These are phyloP conservation scores for Diutina neorugosa DNA, from an alignment of 1,139 yeast genomes.

Conservation along the genomic window DNA sequence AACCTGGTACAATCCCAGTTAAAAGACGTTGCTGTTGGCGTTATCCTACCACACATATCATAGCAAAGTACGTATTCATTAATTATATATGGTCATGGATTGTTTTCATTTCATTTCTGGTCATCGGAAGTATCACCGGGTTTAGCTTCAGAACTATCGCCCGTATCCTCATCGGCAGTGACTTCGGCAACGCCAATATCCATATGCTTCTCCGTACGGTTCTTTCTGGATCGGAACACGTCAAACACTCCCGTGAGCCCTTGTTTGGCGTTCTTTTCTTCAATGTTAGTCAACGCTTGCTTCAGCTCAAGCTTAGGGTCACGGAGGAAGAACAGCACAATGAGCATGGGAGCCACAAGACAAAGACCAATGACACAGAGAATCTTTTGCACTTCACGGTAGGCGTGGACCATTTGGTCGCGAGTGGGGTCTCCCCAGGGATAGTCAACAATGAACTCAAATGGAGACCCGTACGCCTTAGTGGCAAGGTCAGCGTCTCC, in stretches of 20 bases:
- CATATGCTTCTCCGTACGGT: background rate
- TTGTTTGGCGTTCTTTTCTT: background rate
- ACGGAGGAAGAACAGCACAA: background rate
- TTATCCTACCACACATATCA: too few relatives aligned
- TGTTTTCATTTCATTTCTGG: background rate
- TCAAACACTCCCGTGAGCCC: background rate
- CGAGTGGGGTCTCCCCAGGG: slow-evolving; percentile 25
- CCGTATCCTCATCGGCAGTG: background rate
- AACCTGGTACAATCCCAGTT: background rate
- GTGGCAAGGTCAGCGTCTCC: slow-evolving; percentile 11
- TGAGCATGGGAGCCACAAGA: background rate
- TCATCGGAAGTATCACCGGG: background rate
- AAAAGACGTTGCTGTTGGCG: too few relatives aligned
- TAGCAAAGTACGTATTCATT: background rate
- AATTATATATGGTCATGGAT: too few relatives aligned
- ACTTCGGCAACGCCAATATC: background rate
- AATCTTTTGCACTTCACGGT: background rate
- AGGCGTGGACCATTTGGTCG: slow-evolving; percentile 14
- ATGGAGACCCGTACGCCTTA: slow-evolving; percentile 19
- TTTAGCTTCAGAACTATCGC: background rate
- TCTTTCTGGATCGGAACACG: background rate
- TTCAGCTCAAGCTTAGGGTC: background rate
- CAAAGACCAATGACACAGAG: slow-evolving; percentile 2
- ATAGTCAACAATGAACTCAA: slow-evolving; percentile 14
- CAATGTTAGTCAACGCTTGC: background rate